These are phyloP conservation scores for Cyberlindnera mycetangii DNA, from an alignment of 805 yeast species.

Conservation along the genomic window DNA sequence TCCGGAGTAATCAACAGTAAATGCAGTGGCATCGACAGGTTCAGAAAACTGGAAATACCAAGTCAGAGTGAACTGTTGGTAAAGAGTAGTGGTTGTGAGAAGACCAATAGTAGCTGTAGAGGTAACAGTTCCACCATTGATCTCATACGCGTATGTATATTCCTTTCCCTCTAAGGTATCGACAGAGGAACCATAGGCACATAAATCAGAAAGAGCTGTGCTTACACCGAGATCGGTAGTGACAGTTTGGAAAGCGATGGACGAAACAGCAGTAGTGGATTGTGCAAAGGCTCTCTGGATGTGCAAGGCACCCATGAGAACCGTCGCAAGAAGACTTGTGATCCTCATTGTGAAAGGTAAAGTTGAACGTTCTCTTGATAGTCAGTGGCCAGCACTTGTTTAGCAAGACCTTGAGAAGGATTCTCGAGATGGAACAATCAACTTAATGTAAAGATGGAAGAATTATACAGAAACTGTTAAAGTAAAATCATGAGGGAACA, in stretches of 20 bases:
- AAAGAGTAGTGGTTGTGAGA: neutral
- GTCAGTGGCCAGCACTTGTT: conserved; percentile 2
- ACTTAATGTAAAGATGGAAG: neutral
- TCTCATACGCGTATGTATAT: conserved; percentile 7
- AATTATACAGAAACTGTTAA: neutral
- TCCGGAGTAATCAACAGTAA: conserved; percentile 12
- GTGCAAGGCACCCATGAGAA: conserved; percentile 2
- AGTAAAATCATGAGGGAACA: neutral
- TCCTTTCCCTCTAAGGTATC: conserved; percentile 8
- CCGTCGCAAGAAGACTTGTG: neutral
- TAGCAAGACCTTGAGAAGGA: neutral
- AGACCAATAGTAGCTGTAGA: neutral
- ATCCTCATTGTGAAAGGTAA: conserved; percentile 5
- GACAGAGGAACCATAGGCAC: conserved; percentile 5
- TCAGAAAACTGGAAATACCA: conserved; percentile 20
- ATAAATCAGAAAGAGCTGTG: conserved; percentile 1
- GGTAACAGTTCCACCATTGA: conserved; percentile 6
- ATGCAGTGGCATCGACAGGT: conserved; percentile 12
- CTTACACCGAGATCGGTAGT: neutral
- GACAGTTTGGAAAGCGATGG: neutral
- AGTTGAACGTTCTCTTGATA: neutral
- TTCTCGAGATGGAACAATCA: neutral
- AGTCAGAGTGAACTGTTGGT: conserved; percentile 12
- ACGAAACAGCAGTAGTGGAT: neutral
- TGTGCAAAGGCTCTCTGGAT: neutral